Base-by-base conservation (phyloP, 495 filamentous ascomycete genomes). In the Penicillium antarcticum region DNA sequence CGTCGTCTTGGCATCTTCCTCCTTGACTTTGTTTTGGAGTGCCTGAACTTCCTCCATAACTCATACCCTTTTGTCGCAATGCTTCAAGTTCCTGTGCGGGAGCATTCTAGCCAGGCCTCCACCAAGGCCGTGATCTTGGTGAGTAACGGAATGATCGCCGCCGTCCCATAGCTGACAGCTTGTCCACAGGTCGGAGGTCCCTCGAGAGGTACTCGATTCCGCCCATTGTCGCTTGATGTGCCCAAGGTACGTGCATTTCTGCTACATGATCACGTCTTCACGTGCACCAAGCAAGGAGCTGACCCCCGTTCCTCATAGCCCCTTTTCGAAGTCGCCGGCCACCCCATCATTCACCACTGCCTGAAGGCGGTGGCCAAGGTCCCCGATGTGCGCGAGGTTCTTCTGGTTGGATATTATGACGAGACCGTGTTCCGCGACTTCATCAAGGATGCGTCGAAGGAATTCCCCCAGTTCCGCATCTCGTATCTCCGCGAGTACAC, bases 381-480 rank as follows among this genome's bases (percentile, higher is more conserved):
- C 51, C 86, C 89, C 60, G 86, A 85, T 55, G 95, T 99, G 67
- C 87, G 90, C 57, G 94, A 99, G 70, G 95, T 99, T 51, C 88
- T 92, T 75, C 80, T 99, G 62, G 92, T 99, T 63, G 94, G 94
- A 63, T 99, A 99, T 81, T 99, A 97, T 71, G 94, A 99, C 56
- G 94, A 99, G 72, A 77, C 82, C 46, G 88, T 97, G 53, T 97
- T 97, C 80, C 89, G 91, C 52, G 91, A 96, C 64, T 97, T 97
- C 77, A 96, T 97, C 72, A 95, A 96, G 71, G 88, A 95, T 62
- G 78, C 90, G 52, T 74, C 83, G 42, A 82, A 81, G 61, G 87
- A 91, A 60, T 95, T 92, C 69, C 91, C 94, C 42, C 82, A 92
- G 60, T 84, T 99, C 60, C 83, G 87, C 59, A 89, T 97, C 71